Base-by-base conservation (phyloP, 768 basidiomycete species). In the Lepiota subincarnata region DNA sequence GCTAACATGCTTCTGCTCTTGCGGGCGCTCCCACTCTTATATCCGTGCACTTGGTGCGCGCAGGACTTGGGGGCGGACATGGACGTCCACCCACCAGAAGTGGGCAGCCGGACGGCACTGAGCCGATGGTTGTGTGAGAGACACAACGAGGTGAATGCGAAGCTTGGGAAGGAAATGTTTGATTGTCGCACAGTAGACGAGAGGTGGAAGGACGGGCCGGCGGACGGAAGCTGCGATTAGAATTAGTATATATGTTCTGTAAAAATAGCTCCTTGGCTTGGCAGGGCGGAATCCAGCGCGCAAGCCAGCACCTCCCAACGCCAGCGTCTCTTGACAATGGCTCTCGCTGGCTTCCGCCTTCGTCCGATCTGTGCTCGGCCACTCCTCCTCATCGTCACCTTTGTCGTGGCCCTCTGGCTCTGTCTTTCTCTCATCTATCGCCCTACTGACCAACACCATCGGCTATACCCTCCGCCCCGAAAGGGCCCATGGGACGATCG, bases 121-220 rank as follows among this genome's bases (percentile, higher is more conserved):
- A 89, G 86, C 62, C 73, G 74, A 61, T 98, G 94, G 95, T 74
- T 98, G 57, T 98, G 96, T 64, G 80, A 88, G 69, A 74, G 89
- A 61, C 96, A 98, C 66, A 98, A 98, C 63, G 87, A 88, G 64
- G 94, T 98, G 53, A 98, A 96, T 63, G 76, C 77, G 65, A 82
- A 84, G 68, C 72, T 98, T 31, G 92, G 93, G 38, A 98, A 97
- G 78, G 75, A 76, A 54, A 66, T 40, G 49, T 98, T 98, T 69
- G 84, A 92, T 66, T 98, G 96, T 66, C 64, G 70, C 31, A 91
- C 81, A 65, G 82, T 87, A 42, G 87, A 89, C 59, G 87, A 92
- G 74, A 75, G 95, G 62, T 98, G 96, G 96, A 89, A 79, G 73
- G 91, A 95, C 67, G 96, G 94, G 0, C 89, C 91, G 19, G 60